These are phyloP conservation scores for Paecilomyces sp. DNA, from an alignment of 2,329 filamentous ascomycete genomes.

Conservation along the genomic window DNA sequence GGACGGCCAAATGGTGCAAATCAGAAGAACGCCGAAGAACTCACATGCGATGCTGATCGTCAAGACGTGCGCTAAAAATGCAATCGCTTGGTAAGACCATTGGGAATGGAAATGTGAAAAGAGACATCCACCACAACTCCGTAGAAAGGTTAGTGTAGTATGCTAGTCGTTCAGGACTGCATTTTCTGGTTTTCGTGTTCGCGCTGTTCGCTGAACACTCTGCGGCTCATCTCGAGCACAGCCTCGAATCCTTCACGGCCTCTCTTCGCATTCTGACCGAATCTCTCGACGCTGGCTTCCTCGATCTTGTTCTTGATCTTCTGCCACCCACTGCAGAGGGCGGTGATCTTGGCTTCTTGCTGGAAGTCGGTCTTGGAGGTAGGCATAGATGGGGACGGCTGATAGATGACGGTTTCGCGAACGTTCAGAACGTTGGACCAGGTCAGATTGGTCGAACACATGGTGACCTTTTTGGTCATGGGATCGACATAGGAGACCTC, in stretches of 20 bases:
- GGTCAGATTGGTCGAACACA: constrained; percentile 93
- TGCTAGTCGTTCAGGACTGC: constrained; percentile 12
- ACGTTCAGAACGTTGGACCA: constrained; percentile 85
- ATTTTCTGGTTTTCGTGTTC: constrained; percentile 50
- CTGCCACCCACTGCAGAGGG: constrained; percentile 93
- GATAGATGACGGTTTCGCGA: constrained; percentile 86
- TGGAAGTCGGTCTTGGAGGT: constrained; percentile 66
- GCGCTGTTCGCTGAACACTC: constrained; percentile 85
- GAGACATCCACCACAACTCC: constrained; percentile 1
- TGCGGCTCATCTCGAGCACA: constrained; percentile 85
- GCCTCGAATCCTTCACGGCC: constrained; percentile 93
- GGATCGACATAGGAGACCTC: constrained; percentile 96
- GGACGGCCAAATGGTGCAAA: constrained; percentile 2
- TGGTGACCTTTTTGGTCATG: constrained; percentile 74
- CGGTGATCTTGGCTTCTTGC: constrained; percentile 88
- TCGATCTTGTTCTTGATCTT: constrained; percentile 95
- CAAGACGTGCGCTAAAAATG: constrained; percentile 21
- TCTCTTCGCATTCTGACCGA: constrained; percentile 83
- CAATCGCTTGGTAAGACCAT: constrained; percentile 21
- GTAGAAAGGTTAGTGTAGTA: neutral
- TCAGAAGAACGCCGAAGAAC: constrained; percentile 14
- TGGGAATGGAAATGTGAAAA: constrained; percentile 4
- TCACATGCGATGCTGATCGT: constrained; percentile 16
- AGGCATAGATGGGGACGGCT: constrained; percentile 48
- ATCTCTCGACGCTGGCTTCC: constrained; percentile 79